These are phyloP conservation scores for Fusarium sp. DNA, from an alignment of 2,329 filamentous ascomycete genomes.

Conservation along the genomic window DNA sequence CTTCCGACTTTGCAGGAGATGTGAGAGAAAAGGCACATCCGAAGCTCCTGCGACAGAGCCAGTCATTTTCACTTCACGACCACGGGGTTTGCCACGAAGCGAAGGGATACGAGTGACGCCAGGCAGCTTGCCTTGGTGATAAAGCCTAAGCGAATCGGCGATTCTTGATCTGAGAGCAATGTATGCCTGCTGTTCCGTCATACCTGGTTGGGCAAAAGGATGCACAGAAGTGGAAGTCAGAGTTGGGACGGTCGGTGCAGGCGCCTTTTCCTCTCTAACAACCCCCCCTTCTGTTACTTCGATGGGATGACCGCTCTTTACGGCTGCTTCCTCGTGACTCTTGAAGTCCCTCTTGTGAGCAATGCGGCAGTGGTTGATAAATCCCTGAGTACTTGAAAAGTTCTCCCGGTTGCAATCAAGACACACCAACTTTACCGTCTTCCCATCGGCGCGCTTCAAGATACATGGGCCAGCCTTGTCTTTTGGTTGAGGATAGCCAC, in stretches of 20 bases:
- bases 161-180: conserved; percentile 61
- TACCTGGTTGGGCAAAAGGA: conserved; percentile 52
- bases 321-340: conserved; percentile 92
- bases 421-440: conserved; percentile 90
- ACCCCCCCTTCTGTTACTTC: conserved; percentile 53
- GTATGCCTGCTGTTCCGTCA: conserved; percentile 62
- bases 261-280: conserved; percentile 39
- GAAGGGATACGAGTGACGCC: conserved; percentile 57
- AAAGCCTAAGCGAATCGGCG: conserved; percentile 61
- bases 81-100: conserved; percentile 14
- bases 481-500: conserved; percentile 75
- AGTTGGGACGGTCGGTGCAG: conserved; percentile 11
- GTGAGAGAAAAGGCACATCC: conserved; percentile 72
- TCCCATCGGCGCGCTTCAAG: conserved; percentile 84
- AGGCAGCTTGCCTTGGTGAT: conserved; percentile 60
- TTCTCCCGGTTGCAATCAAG: conserved; percentile 87
- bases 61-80: conserved; percentile 17
- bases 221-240: conserved; percentile 42
- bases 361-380: conserved; percentile 98
- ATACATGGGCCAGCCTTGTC: conserved; percentile 85
- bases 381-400: conserved; percentile 97
- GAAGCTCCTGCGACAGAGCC: conserved; percentile 60
- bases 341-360: conserved; percentile 93
- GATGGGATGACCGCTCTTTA: conserved; percentile 84
- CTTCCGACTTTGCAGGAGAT: conserved; percentile 68